phyloP scores from a whole-genome alignment of 169 alveolate genomes.

The Plasmodium sp. region DNA sequence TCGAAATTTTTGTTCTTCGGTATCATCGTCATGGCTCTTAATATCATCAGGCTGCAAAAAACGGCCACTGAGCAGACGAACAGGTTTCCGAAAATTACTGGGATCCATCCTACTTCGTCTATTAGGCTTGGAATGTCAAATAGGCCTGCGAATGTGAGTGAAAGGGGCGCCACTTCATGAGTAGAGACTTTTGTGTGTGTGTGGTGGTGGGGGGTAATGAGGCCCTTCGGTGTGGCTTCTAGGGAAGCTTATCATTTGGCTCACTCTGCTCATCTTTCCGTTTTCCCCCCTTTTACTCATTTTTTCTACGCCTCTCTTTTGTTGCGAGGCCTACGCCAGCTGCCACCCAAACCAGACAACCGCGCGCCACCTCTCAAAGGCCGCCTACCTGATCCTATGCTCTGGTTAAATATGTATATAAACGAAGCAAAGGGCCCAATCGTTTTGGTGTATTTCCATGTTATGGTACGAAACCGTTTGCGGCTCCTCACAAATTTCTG shows the following conservation, averaged over 20 bases:
- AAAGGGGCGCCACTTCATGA: not conserved
- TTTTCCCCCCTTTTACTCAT: not conserved
- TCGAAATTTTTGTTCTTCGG: slow-evolving; percentile 84
- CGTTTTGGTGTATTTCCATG: slow-evolving; percentile 86
- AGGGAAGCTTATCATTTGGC: not conserved
- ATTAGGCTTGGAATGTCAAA: slow-evolving; percentile 80
- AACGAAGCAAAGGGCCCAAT: slow-evolving; percentile 85
- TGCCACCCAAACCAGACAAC: not conserved
- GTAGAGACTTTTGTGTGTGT: not conserved
- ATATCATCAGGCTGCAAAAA: slow-evolving; percentile 82
- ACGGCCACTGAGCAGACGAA: slow-evolving; percentile 77
- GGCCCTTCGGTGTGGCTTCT: not conserved
- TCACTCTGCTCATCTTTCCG: not conserved
- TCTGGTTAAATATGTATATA: slow-evolving; percentile 81
- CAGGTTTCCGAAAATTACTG: slow-evolving; percentile 79
- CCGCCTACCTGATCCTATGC: slow-evolving; percentile 82
- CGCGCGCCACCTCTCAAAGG: not conserved
- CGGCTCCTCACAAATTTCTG: slow-evolving; percentile 76
- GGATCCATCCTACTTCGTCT: slow-evolving; percentile 82
- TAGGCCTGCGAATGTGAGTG: slow-evolving; percentile 75
- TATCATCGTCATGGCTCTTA: slow-evolving; percentile 84
- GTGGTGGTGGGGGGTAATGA: not conserved
- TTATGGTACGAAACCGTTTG: slow-evolving; percentile 84
- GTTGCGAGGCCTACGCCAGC: not conserved
- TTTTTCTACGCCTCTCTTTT: not conserved